phyloP scores from a whole-genome alignment of 2,329 filamentous ascomycete species.

The Alternaria brassicicola region DNA sequence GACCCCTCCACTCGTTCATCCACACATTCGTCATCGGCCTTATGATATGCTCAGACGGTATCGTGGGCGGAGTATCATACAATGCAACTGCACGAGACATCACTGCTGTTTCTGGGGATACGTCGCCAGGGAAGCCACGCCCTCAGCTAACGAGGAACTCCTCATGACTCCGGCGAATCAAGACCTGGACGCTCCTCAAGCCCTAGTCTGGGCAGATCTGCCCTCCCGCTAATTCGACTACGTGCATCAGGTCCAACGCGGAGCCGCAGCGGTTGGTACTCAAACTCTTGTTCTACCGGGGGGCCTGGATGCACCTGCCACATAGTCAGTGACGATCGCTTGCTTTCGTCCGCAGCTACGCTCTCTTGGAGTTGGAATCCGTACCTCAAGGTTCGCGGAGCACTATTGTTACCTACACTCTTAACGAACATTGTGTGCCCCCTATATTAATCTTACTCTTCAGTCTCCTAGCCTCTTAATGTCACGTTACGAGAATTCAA shows the following conservation, averaged over 20 bases:
- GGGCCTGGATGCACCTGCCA: conserved; percentile 21
- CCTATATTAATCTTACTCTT: conserved; percentile 13
- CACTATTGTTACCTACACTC: conserved; percentile 14
- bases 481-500: conserved; percentile 18
- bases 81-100: conserved; percentile 1
- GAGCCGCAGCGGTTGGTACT: conserved; percentile 35
- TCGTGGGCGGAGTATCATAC: not conserved
- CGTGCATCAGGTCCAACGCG: conserved; percentile 20
- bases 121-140: conserved; percentile 15
- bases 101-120: conserved; percentile 3
- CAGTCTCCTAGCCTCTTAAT: conserved; percentile 11
- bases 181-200: conserved; percentile 3
- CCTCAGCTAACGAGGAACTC: conserved; percentile 21
- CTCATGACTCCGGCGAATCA: conserved; percentile 13
- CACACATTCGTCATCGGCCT: not conserved
- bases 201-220: conserved; percentile 18
- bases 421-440: conserved; percentile 1
- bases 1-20: not conserved
- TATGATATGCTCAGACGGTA: not conserved
- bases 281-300: conserved; percentile 10
- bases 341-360: conserved; percentile 32
- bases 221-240: conserved; percentile 22
- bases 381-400: conserved; percentile 22
- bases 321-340: conserved; percentile 25
- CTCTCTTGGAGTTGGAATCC: conserved; percentile 18